These are phyloP conservation scores for Cicer bijugum DNA, from an alignment of 306 rosid species.

Conservation along the genomic window DNA sequence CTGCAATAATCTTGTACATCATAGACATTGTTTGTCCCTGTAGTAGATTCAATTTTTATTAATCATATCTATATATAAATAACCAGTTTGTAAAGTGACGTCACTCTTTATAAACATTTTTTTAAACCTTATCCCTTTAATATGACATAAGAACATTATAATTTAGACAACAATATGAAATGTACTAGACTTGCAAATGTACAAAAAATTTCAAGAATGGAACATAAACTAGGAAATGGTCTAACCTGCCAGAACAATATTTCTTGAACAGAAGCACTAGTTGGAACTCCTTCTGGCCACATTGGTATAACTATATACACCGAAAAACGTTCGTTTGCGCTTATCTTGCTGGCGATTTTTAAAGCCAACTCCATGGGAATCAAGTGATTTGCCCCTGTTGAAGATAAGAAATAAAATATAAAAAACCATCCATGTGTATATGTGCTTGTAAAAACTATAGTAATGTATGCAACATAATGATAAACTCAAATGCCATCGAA, in stretches of 20 bases:
- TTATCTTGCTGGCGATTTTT: slow-evolving; percentile 66
- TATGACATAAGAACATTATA: not conserved
- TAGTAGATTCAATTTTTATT: slow-evolving; percentile 37
- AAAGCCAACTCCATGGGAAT: slow-evolving; percentile 76
- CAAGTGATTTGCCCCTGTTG: slow-evolving; percentile 71
- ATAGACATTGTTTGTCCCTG: slow-evolving; percentile 80
- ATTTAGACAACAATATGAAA: not conserved
- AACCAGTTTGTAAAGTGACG: too few species aligned
- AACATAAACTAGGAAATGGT: slow-evolving; percentile 16
- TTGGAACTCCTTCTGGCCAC: slow-evolving; percentile 88
- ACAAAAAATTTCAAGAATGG: slow-evolving; percentile 2
- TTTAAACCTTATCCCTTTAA: too few species aligned
- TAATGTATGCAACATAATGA: too few species aligned
- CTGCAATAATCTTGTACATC: slow-evolving; percentile 66
- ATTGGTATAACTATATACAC: slow-evolving; percentile 72
- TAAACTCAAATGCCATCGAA: too few species aligned
- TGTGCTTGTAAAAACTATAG: not conserved
- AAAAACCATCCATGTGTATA: slow-evolving; percentile 7
- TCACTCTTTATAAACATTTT: too few species aligned
- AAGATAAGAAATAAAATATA: slow-evolving; percentile 17
- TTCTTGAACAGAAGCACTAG: slow-evolving; percentile 73
- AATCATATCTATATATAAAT: not conserved
- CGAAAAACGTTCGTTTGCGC: slow-evolving; percentile 59
- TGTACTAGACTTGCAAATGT: too few species aligned
- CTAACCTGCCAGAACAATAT: slow-evolving; percentile 79